Percentiles rank a stretch among this genome's conserved stretches.
Evolutionary conservation across 2,329 filamentous ascomycete species (phyloP).

Genomic region (Aspergillus sp.): DNA sequence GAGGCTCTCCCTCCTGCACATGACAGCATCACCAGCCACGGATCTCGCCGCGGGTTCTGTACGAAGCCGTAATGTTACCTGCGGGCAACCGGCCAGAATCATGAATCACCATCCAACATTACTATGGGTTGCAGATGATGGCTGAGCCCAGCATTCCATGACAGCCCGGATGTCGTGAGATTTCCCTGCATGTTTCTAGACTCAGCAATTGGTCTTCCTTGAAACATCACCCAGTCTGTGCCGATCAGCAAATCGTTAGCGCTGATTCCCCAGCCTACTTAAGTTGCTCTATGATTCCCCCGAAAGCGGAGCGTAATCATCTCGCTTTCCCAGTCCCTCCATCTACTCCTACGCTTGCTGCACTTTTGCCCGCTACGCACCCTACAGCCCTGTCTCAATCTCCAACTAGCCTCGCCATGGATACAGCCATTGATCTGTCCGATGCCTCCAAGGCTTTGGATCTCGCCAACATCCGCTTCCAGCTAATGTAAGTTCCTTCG

Average conservation of each 20-base stretch:
- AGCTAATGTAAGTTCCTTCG: slow-evolving; percentile 74
- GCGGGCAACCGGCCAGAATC: neutral
- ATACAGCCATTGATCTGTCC: slow-evolving; percentile 83
- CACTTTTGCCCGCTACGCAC: neutral
- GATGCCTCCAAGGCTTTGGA: slow-evolving; percentile 85
- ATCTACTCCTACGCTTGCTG: neutral
- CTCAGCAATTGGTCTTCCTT: neutral
- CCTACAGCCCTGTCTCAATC: neutral
- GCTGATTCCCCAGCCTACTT: neutral
- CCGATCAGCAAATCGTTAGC: neutral
- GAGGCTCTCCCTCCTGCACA: neutral
- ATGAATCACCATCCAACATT: neutral
- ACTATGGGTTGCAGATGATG: neutral
- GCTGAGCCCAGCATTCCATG: neutral
- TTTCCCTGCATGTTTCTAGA: neutral
- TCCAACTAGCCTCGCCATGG: slow-evolving; percentile 61
- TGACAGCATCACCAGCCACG: slow-evolving; percentile 12
- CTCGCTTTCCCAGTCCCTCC: neutral
- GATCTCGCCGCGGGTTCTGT: neutral
- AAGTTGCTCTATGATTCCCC: neutral
- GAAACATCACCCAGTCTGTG: neutral
- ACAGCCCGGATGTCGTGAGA: neutral
- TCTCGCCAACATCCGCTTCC: slow-evolving; percentile 86
- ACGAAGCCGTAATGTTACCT: neutral
- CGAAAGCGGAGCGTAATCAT: slow-evolving; percentile 1